A percentile compares a stretch with the other conserved stretches of the same genome.
Conservation (phyloP, 176 grass and related monocot species). For the Hordeum marinum region DNA sequence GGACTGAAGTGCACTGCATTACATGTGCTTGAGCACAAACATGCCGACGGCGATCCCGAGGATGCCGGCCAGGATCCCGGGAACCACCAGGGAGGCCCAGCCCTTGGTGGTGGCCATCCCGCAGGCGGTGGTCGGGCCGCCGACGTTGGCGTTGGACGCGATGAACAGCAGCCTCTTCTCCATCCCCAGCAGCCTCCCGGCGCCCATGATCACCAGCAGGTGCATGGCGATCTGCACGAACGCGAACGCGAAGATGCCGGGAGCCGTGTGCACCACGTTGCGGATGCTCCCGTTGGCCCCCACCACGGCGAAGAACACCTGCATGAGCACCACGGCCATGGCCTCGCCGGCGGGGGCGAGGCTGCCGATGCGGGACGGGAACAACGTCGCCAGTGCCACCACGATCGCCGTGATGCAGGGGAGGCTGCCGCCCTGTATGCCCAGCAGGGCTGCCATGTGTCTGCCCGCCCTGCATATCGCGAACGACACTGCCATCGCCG, state of each 20-base stretch:
- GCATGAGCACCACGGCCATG: slow-evolving; percentile 67
- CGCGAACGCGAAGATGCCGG: slow-evolving; percentile 56
- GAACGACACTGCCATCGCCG: slow-evolving; percentile 45
- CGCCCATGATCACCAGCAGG: slow-evolving; percentile 54
- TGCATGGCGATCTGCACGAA: slow-evolving; percentile 61
- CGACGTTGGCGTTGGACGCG: too few relatives aligned
- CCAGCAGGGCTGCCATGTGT: slow-evolving; percentile 35
- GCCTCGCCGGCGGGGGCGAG: slow-evolving; percentile 60
- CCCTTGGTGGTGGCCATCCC: slow-evolving; percentile 81
- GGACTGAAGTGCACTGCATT: slow-evolving; percentile 11
- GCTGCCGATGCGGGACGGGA: slow-evolving; percentile 45
- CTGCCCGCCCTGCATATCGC: slow-evolving; percentile 62
- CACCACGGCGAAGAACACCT: slow-evolving; percentile 77
- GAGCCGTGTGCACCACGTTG: slow-evolving; percentile 64
- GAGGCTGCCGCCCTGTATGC: slow-evolving; percentile 61
- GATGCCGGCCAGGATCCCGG: slow-evolving; percentile 74
- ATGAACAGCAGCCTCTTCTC: slow-evolving; percentile 19
- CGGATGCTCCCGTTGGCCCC: slow-evolving; percentile 64
- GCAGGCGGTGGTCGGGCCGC: neutral
- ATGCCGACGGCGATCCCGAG: slow-evolving; percentile 10
- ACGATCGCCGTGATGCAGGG: slow-evolving; percentile 71
- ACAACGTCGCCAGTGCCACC: slow-evolving; percentile 64
- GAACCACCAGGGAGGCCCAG: slow-evolving; percentile 61
- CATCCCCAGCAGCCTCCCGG: slow-evolving; percentile 48
- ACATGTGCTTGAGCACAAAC: slow-evolving; percentile 40